Conservation (phyloP, 2,329 filamentous ascomycete species). For the Nothophaeocryptopus gaeumannii region DNA sequence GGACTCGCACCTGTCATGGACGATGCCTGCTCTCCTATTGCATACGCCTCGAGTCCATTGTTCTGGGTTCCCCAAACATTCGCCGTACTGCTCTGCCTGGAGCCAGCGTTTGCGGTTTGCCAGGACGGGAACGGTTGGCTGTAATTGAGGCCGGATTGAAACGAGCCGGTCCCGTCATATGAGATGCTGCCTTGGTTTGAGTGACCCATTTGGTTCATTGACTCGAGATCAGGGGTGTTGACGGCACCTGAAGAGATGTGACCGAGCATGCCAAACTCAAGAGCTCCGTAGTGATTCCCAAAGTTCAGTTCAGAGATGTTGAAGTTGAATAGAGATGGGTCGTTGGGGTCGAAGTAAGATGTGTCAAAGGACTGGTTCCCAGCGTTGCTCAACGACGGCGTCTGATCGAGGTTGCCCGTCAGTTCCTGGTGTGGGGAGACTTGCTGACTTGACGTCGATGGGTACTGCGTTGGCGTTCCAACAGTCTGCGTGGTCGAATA, state of each 20-base stretch:
- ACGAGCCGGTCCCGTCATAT: conserved; percentile 30
- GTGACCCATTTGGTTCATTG: conserved; percentile 32
- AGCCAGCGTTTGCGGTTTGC: conserved; percentile 38
- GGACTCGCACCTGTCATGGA: conserved; percentile 59
- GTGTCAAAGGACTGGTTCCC: conserved; percentile 49
- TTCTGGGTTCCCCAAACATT: conserved; percentile 44
- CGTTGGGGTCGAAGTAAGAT: conserved; percentile 80
- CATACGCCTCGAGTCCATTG: conserved; percentile 52
- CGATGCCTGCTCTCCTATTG: conserved; percentile 57
- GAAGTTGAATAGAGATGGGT: conserved; percentile 92
- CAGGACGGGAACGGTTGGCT: conserved; percentile 28
- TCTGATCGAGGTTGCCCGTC: conserved; percentile 49
- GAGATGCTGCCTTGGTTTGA: conserved; percentile 28
- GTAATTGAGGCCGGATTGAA: conserved; percentile 22
- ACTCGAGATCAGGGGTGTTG: conserved; percentile 34
- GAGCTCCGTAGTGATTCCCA: conserved; percentile 89
- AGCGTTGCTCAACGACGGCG: conserved; percentile 38
- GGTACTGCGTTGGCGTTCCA: conserved; percentile 67
- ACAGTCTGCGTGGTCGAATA: conserved; percentile 61
- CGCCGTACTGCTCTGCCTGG: conserved; percentile 42
- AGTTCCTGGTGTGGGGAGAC: conserved; percentile 44
- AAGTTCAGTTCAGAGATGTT: conserved; percentile 93
- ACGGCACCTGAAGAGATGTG: conserved; percentile 89
- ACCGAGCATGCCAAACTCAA: conserved; percentile 93
- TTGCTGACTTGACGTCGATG: conserved; percentile 54